A percentile compares a stretch with the other conserved stretches of the same genome.
Evolutionary conservation across 371 early-diverging fungal species (phyloP).

Genomic region (Chytridium lagenaria): DNA sequence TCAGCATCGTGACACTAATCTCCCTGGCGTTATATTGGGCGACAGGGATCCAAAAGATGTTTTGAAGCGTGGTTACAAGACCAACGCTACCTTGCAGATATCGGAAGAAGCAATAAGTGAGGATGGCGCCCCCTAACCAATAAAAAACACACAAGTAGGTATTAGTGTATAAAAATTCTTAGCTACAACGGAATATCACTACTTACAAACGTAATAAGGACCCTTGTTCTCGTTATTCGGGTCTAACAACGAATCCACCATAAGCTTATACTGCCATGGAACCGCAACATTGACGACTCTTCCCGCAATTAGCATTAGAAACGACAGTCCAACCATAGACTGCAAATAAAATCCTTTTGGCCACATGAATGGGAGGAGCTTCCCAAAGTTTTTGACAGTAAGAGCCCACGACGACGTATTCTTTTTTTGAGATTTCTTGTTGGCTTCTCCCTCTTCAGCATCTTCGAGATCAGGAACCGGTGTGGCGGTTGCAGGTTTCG

Average conservation of each 20-base stretch:
- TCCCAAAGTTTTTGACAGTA: constrained; percentile 39
- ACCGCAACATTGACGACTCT: constrained; percentile 81
- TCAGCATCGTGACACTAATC: constrained; percentile 83
- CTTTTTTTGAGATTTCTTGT: neutral
- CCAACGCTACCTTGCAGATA: constrained; percentile 74
- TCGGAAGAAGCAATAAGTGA: constrained; percentile 71
- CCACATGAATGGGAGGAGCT: constrained; percentile 85
- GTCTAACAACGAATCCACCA: constrained; percentile 71
- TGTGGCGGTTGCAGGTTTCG: too few relatives aligned
- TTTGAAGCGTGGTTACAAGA: constrained; percentile 77
- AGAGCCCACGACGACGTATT: constrained; percentile 30
- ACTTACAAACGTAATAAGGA: neutral
- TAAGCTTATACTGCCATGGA: constrained; percentile 77
- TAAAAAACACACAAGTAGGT: neutral
- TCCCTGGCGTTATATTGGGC: constrained; percentile 86
- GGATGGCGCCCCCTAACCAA: constrained; percentile 63
- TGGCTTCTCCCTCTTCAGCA: neutral
- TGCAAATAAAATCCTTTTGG: constrained; percentile 74
- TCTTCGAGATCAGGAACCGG: neutral
- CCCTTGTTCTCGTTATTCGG: constrained; percentile 1
- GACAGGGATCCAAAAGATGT: constrained; percentile 88
- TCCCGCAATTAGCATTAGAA: constrained; percentile 70
- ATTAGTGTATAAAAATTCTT: too few relatives aligned
- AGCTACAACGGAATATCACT: too few relatives aligned
- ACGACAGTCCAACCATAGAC: constrained; percentile 68